phyloP scores from a whole-genome alignment of 495 filamentous ascomycete species.

The Peziza echinospora region DNA sequence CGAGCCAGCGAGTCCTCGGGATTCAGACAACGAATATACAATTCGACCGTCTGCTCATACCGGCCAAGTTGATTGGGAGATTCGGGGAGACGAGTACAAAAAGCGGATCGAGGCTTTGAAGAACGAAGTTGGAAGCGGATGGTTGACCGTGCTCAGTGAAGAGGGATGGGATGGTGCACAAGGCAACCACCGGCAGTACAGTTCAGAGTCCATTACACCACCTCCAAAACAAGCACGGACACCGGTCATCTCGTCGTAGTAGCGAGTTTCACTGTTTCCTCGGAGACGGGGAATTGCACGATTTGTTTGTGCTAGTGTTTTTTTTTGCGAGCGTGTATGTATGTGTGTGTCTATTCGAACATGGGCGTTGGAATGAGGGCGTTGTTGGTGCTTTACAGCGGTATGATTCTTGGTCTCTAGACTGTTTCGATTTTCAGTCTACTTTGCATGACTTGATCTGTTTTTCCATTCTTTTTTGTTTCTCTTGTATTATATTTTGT shows the following conservation, averaged over 20 bases:
- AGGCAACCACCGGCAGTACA: neutral
- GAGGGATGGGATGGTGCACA: slow-evolving; percentile 24
- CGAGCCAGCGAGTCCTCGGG: neutral
- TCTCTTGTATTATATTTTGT: neutral
- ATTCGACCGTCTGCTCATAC: slow-evolving; percentile 23
- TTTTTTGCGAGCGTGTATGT: too few species aligned
- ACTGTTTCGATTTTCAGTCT: neutral
- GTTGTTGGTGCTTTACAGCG: neutral
- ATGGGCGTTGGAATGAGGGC: neutral
- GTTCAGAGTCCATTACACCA: neutral
- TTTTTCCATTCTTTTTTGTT: neutral
- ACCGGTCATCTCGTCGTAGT: neutral
- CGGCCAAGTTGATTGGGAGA: slow-evolving; percentile 37
- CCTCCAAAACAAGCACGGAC: neutral
- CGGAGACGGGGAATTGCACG: too few species aligned
- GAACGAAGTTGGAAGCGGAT: slow-evolving; percentile 61
- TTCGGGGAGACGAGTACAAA: slow-evolving; percentile 56
- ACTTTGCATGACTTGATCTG: neutral
- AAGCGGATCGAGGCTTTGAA: slow-evolving; percentile 69
- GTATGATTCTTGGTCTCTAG: neutral
- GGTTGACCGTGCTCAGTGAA: slow-evolving; percentile 68
- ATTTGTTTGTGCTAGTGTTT: too few species aligned
- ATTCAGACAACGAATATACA: slow-evolving; percentile 7
- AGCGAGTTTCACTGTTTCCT: too few species aligned
- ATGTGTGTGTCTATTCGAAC: too few species aligned